A percentile compares a stretch with the other conserved stretches of the same genome.
Conservation (phyloP, 2,329 filamentous ascomycete genomes). For the Colletotrichum theobromicola region DNA sequence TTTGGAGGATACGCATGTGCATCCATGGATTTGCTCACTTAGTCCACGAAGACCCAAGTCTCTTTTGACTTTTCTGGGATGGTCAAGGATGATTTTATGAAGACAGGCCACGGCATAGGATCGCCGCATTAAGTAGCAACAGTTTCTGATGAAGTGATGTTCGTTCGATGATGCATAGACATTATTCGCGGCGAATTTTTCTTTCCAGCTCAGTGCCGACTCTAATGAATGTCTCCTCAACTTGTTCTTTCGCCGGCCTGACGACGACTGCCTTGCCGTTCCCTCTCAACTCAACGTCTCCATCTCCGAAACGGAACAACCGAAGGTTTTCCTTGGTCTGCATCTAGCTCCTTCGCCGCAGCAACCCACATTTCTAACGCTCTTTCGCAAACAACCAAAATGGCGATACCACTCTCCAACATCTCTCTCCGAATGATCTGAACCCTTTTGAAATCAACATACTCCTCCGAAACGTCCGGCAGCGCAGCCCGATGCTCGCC, state of each 20-base stretch:
- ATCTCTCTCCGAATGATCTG: background rate
- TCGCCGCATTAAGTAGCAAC: background rate
- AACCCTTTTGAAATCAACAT: background rate
- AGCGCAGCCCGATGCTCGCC: background rate
- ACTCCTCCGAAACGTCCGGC: background rate
- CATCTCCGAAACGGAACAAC: background rate
- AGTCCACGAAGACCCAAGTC: background rate
- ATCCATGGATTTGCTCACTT: background rate
- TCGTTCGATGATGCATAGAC: background rate
- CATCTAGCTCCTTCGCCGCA: background rate
- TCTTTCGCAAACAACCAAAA: background rate
- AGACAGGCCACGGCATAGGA: background rate
- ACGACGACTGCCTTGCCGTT: background rate
- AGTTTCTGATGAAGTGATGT: background rate
- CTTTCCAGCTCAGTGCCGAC: background rate
- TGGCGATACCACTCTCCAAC: background rate
- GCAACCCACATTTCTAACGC: background rate
- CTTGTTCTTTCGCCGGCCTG: background rate
- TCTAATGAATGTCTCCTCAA: background rate
- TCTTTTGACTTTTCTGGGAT: background rate
- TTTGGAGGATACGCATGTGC: background rate
- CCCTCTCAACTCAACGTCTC: background rate
- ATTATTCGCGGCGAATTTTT: no score
- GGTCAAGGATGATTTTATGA: background rate
- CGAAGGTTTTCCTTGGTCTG: background rate